These are phyloP conservation scores for Aspergillus nomiae DNA, from an alignment of 2,329 filamentous ascomycete species.

Conservation along the genomic window DNA sequence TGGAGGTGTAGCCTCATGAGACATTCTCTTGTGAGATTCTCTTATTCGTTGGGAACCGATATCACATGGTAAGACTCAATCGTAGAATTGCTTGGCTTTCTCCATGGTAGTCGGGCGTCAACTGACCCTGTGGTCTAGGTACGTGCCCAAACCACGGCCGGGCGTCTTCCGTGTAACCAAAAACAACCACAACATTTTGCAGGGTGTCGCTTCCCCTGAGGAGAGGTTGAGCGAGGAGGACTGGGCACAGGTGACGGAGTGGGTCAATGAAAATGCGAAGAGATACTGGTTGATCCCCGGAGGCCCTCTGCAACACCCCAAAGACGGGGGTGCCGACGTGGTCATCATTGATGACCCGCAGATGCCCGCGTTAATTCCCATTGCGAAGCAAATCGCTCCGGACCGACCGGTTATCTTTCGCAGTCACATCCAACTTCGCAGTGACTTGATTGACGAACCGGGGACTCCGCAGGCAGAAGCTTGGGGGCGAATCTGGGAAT, in stretches of 20 bases:
- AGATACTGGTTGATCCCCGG: constrained; percentile 72
- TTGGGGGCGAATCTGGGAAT: constrained; percentile 74
- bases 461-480: constrained; percentile 71
- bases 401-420: constrained; percentile 77
- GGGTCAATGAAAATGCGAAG: constrained; percentile 73
- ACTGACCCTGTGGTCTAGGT: constrained; percentile 42
- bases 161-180: constrained; percentile 83
- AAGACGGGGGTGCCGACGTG: constrained; percentile 73
- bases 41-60: constrained; percentile 66
- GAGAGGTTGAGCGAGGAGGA: constrained; percentile 66
- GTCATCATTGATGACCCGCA: constrained; percentile 82
- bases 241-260: constrained; percentile 65
- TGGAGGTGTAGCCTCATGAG: constrained; percentile 84
- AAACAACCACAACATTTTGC: constrained; percentile 85
- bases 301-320: constrained; percentile 65
- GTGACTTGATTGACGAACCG: constrained; percentile 66
- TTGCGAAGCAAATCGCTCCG: constrained; percentile 71
- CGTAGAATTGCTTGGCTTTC: neutral
- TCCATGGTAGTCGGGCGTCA: neutral
- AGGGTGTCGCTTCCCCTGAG: constrained; percentile 69
- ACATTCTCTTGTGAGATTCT: constrained; percentile 73
- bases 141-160: constrained; percentile 76
- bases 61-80: constrained; percentile 66
- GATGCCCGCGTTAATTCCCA: constrained; percentile 75
- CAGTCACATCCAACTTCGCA: constrained; percentile 80